Evolutionary conservation across 2,329 filamentous ascomycete genomes (phyloP), one percentile per base, ranked within the genome.

Genomic region (Apiospora hydei): DNA sequence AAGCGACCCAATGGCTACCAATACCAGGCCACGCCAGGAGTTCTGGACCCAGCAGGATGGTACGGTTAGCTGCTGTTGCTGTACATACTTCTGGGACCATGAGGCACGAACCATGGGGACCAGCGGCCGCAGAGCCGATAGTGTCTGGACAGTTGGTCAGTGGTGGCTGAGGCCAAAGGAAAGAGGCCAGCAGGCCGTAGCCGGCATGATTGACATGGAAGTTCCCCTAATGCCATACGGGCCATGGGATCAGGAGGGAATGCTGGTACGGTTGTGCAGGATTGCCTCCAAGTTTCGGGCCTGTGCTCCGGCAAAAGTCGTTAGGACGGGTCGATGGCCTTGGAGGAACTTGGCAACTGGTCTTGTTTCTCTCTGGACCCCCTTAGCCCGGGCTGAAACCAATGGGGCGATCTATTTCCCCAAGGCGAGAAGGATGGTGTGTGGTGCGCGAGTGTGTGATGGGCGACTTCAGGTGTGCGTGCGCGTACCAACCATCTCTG

Each of bases 231-330:
- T 64, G 34, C 57, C 57, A 64, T 64, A 34, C 34, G 34, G 34
- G 10, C 34, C 57, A n/a, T 24, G 21, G 57, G 57, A 64, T 14
- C 34, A 41, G 18, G 21, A 21, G 18, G n/a, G 14, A 64, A 24
- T 49, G 34, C 4, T 57, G 51, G 51, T 21, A 18, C 26, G 10
- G 14, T 14, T 10, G 18, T 41, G 57, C 57, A 64, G 34, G 57
- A 41, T 13, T 7, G 34, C 34, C 34, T 64, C 57, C 57, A 41
- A 14, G 1, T 64, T n/a, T 64, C 57, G 57, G 57, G 57, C 57
- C 57, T 64, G 57, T 64, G 57, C 57, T 64, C 57, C 57, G 57
- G 57, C 30, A 64, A 64, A 64, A 41, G 30, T 64, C 34, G 57
- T 41, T 41, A 14, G 30, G 57, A 64, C 34, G 57, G 57, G 30